These are phyloP conservation scores for Flaveria bidentis DNA, from an alignment of 129 eudicot species.

Conservation along the genomic window DNA sequence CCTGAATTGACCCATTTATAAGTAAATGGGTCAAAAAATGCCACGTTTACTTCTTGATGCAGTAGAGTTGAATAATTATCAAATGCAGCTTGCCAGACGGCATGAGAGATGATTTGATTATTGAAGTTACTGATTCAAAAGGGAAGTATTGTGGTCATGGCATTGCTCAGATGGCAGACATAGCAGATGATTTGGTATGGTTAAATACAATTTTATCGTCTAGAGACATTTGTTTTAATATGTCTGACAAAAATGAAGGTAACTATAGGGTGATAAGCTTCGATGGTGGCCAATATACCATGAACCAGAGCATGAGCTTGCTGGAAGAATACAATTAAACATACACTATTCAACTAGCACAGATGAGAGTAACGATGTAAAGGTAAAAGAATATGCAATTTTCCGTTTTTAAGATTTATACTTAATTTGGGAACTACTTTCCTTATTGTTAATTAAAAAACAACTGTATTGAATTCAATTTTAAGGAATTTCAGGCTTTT, in stretches of 20 bases:
- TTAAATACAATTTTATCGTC: neutral
- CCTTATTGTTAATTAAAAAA: neutral
- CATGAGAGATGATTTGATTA: constrained; percentile 65
- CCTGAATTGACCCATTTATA: neutral
- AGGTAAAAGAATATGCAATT: constrained; percentile 40
- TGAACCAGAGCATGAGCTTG: constrained; percentile 77
- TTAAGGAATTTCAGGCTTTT: neutral
- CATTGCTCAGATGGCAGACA: constrained; percentile 70
- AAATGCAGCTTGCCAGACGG: constrained; percentile 78
- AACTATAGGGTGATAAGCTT: constrained; percentile 65
- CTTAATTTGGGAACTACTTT: constrained; percentile 5
- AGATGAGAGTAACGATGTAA: constrained; percentile 56
- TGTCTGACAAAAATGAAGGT: constrained; percentile 12
- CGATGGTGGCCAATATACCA: constrained; percentile 80
- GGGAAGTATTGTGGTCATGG: constrained; percentile 67
- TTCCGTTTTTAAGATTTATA: neutral
- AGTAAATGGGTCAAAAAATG: constrained; percentile 5
- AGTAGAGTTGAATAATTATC: neutral
- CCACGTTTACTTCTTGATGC: neutral
- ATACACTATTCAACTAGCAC: constrained; percentile 58
- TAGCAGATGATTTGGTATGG: constrained; percentile 65
- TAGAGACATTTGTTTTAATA: neutral
- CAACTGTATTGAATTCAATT: neutral
- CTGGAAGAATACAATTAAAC: constrained; percentile 66
- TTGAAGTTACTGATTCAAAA: constrained; percentile 65